phyloP scores from a whole-genome alignment of 805 yeast genomes.

The Cyberlindnera euphorbiiphila region DNA sequence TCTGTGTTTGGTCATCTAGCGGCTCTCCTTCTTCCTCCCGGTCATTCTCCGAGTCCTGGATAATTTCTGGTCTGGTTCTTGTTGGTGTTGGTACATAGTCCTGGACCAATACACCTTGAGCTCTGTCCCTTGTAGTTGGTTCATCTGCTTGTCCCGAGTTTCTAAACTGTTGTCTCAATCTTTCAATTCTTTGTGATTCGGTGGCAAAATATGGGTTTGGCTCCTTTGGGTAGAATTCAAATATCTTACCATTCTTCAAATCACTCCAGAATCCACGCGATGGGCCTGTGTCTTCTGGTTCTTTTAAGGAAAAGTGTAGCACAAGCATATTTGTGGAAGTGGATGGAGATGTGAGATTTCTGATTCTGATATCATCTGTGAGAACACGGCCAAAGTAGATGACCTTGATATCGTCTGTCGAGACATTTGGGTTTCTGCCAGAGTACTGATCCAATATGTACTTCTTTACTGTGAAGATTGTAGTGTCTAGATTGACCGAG shows the following conservation, averaged over 20 bases:
- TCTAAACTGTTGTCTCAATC: slow-evolving; percentile 23
- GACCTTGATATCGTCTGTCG: slow-evolving; percentile 23
- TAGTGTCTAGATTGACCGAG: slow-evolving; percentile 19
- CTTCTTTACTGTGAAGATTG: slow-evolving; percentile 22
- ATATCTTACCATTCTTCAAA: slow-evolving; percentile 24
- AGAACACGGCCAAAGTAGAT: slow-evolving; percentile 27
- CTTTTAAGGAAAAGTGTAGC: slow-evolving; percentile 24
- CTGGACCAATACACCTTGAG: slow-evolving; percentile 11
- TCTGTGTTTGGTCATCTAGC: not conserved
- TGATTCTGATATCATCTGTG: slow-evolving; percentile 18
- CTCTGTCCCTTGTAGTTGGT: slow-evolving; percentile 6
- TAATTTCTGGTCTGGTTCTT: slow-evolving; percentile 1
- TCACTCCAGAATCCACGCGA: slow-evolving; percentile 28
- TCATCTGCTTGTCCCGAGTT: slow-evolving; percentile 8
- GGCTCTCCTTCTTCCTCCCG: too few species aligned
- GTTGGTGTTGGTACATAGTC: slow-evolving; percentile 4
- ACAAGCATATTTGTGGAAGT: slow-evolving; percentile 5
- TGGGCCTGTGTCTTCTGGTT: slow-evolving; percentile 12
- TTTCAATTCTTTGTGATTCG: slow-evolving; percentile 25
- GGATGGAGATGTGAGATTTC: slow-evolving; percentile 15
- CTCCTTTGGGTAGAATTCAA: slow-evolving; percentile 31
- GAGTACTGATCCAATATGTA: slow-evolving; percentile 26
- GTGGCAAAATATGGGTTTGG: slow-evolving; percentile 27
- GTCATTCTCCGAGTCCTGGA: too few species aligned
- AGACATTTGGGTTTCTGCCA: slow-evolving; percentile 14